phyloP scores from a whole-genome alignment of 1,284 basidiomycete species.

The Somion occarium region DNA sequence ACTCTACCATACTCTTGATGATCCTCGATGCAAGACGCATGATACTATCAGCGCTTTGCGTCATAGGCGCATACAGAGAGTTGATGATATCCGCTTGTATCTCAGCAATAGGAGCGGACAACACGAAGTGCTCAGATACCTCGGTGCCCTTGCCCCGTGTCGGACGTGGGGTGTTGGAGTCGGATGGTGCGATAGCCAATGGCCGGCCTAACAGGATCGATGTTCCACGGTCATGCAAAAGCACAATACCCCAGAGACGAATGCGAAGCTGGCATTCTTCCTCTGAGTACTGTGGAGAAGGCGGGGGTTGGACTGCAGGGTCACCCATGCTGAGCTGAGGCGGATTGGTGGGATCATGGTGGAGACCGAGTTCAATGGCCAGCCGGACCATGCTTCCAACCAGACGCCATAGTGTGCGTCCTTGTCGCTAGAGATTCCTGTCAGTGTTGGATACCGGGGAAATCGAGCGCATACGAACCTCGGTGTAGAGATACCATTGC shows the following conservation, averaged over 20 bases:
- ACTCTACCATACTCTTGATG: slow-evolving; percentile 67
- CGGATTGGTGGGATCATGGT: slow-evolving; percentile 65
- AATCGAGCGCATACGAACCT: slow-evolving; percentile 41
- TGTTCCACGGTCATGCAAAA: slow-evolving; percentile 79
- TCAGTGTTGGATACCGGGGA: too few species aligned
- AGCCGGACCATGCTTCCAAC: slow-evolving; percentile 77
- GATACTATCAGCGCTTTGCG: slow-evolving; percentile 59
- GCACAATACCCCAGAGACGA: slow-evolving; percentile 74
- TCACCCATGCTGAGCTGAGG: slow-evolving; percentile 43
- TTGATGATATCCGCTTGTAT: slow-evolving; percentile 85
- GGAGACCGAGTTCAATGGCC: slow-evolving; percentile 74
- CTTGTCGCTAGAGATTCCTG: slow-evolving; percentile 65
- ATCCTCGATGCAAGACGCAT: slow-evolving; percentile 74
- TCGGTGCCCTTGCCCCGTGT: slow-evolving; percentile 41
- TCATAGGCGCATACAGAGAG: slow-evolving; percentile 69
- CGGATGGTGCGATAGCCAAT: slow-evolving; percentile 69
- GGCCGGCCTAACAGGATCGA: slow-evolving; percentile 81
- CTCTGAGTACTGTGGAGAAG: slow-evolving; percentile 46
- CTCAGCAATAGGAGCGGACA: slow-evolving; percentile 65
- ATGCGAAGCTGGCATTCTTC: slow-evolving; percentile 73
- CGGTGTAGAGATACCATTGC: slow-evolving; percentile 84
- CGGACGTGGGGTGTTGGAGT: slow-evolving; percentile 73
- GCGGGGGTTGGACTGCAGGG: slow-evolving; percentile 21
- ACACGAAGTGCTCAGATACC: slow-evolving; percentile 68
- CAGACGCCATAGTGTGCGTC: slow-evolving; percentile 77